Percentiles rank a stretch among this genome's conserved stretches.
These are phyloP conservation scores for Termitomyces sp. DNA, from an alignment of 768 basidiomycete species.

Conservation along the genomic window DNA sequence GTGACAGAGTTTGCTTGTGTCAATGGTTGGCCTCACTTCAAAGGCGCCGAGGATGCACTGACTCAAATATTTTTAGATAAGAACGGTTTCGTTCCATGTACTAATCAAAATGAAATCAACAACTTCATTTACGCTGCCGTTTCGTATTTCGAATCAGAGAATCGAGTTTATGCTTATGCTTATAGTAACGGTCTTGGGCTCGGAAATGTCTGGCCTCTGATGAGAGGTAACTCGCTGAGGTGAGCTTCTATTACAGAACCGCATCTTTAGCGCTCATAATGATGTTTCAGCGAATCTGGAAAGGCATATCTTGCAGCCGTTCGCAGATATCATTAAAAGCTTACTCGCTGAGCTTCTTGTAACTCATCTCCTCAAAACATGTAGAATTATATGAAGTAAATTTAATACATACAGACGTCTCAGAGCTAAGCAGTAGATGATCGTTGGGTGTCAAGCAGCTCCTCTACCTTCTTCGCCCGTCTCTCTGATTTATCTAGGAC, in stretches of 20 bases:
- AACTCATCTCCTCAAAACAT: background rate
- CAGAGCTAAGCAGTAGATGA: background rate
- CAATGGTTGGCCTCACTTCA: slow-evolving; percentile 23
- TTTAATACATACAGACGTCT: background rate
- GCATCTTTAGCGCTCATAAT: background rate
- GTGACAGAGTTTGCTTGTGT: slow-evolving; percentile 46
- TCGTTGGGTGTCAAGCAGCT: background rate
- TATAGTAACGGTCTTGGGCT: slow-evolving; percentile 44
- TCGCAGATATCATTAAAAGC: slow-evolving; percentile 29
- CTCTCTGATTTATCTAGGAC: slow-evolving; percentile 25
- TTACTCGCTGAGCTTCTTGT: background rate
- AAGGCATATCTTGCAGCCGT: slow-evolving; percentile 35
- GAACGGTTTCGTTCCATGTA: slow-evolving; percentile 37
- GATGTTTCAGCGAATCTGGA: slow-evolving; percentile 29
- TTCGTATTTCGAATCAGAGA: slow-evolving; percentile 30
- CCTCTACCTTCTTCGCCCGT: slow-evolving; percentile 9
- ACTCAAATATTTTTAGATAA: slow-evolving; percentile 19
- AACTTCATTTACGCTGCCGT: slow-evolving; percentile 34
- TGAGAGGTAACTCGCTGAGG: slow-evolving; percentile 30
- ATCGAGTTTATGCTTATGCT: slow-evolving; percentile 36
- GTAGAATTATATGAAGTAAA: background rate
- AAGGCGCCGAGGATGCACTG: background rate
- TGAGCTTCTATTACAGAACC: slow-evolving; percentile 8
- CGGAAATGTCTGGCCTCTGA: slow-evolving; percentile 42
- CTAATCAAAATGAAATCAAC: slow-evolving; percentile 37